These are phyloP conservation scores for Aurantiochytrium sp. DNA, from an alignment of 108 stramenopile genomes.

Conservation along the genomic window DNA sequence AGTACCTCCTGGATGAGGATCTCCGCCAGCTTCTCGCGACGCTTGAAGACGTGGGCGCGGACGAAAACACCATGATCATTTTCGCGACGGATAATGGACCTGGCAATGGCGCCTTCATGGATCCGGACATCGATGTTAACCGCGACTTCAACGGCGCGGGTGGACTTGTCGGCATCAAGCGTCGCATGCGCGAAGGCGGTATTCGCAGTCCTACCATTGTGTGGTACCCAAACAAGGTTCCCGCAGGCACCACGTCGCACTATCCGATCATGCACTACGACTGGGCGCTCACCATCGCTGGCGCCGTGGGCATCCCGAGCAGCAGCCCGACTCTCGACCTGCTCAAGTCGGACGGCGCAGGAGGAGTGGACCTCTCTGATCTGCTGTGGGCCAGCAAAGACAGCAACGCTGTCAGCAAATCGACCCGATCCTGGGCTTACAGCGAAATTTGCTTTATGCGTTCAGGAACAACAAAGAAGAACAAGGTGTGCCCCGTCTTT, in stretches of 20 bases:
- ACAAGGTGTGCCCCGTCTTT: background rate
- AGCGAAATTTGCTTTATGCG: background rate
- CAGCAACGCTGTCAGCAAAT: background rate
- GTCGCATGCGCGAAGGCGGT: background rate
- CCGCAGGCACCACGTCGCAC: background rate
- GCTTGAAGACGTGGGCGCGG: background rate
- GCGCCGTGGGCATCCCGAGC: background rate
- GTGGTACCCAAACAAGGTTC: background rate
- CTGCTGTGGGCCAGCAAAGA: background rate
- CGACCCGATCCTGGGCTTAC: background rate
- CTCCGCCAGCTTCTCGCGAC: background rate
- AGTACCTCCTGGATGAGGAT: background rate
- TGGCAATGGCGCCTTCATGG: background rate
- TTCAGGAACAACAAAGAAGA: background rate
- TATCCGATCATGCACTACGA: background rate
- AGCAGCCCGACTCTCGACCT: background rate
- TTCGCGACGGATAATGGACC: constrained; percentile 8
- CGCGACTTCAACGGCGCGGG: background rate
- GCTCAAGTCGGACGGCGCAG: background rate
- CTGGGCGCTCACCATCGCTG: background rate
- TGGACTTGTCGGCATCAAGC: background rate
- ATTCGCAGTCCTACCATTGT: background rate
- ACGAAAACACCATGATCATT: background rate
- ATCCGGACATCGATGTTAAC: background rate
- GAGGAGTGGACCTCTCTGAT: background rate